Conservation (phyloP, 345 rosid genomes). For the Microcos paniculata region DNA sequence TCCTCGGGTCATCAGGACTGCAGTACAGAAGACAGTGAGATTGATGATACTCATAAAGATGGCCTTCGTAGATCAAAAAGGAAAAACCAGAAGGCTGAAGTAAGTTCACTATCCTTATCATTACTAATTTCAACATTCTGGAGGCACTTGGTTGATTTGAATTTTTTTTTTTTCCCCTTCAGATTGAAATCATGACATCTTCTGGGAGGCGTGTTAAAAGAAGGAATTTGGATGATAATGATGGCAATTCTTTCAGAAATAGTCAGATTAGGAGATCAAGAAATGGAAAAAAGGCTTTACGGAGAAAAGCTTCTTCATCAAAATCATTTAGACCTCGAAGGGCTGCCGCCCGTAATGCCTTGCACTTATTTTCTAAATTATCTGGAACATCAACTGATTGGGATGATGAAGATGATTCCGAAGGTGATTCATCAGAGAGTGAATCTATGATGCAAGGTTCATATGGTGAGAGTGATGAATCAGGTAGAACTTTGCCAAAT, state of each 20-base stretch:
- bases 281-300: slow-evolving; percentile 52
- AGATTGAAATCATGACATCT: slow-evolving; percentile 84
- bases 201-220: slow-evolving; percentile 92
- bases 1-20: slow-evolving; percentile 65
- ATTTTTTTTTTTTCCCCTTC: slow-evolving; percentile 20
- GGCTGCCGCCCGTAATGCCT: slow-evolving; percentile 96
- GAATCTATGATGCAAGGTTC: slow-evolving; percentile 64
- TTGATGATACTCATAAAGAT: slow-evolving; percentile 57
- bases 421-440: slow-evolving; percentile 67
- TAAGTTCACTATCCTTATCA: slow-evolving; percentile 29
- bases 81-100: slow-evolving; percentile 70
- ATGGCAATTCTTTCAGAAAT: slow-evolving; percentile 47
- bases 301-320: slow-evolving; percentile 59
- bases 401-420: slow-evolving; percentile 73
- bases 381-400: slow-evolving; percentile 73
- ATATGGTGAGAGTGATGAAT: slow-evolving; percentile 60
- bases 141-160: slow-evolving; percentile 11
- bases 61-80: slow-evolving; percentile 66
- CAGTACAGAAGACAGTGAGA: slow-evolving; percentile 61
- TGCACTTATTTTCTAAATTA: slow-evolving; percentile 75
- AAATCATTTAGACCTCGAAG: slow-evolving; percentile 86
- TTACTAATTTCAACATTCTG: background rate
- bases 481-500: slow-evolving; percentile 48
- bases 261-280: slow-evolving; percentile 49
- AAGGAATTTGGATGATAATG: slow-evolving; percentile 75